Conservation (phyloP, 1,139 yeast species). For the Magnusiomyces sp. region DNA sequence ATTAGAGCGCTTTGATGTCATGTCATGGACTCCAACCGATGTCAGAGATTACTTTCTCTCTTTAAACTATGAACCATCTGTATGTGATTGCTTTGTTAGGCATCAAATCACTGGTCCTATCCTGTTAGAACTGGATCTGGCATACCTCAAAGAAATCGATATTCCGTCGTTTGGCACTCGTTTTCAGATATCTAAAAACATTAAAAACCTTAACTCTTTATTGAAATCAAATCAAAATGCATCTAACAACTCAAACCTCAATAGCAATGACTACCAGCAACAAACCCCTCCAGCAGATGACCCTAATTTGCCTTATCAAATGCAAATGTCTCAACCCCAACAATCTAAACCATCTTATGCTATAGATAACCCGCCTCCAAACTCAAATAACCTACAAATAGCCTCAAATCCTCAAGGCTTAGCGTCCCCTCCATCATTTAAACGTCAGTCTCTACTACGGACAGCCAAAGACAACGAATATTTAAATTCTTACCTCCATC, state of each 20-base stretch:
- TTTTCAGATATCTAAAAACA: slow-evolving; percentile 83
- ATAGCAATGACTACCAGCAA: not conserved
- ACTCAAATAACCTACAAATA: not conserved
- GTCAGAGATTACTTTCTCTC: slow-evolving; percentile 69
- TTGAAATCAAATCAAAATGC: not conserved
- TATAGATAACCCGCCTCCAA: too few relatives aligned
- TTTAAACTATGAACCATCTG: slow-evolving; percentile 62
- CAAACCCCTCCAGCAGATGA: not conserved
- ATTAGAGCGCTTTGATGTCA: slow-evolving; percentile 17
- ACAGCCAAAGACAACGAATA: slow-evolving; percentile 2
- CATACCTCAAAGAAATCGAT: slow-evolving; percentile 83
- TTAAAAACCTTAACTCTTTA: slow-evolving; percentile 47
- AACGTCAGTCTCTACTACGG: slow-evolving; percentile 12
- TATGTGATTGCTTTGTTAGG: slow-evolving; percentile 69
- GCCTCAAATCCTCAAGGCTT: slow-evolving; percentile 3
- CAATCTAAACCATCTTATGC: too few relatives aligned
- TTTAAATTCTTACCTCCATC: not conserved
- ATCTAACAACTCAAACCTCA: not conserved
- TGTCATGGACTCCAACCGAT: slow-evolving; percentile 76
- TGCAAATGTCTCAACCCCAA: too few relatives aligned
- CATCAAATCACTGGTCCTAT: slow-evolving; percentile 88
- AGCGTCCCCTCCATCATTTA: slow-evolving; percentile 11
- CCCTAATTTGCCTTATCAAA: too few relatives aligned
- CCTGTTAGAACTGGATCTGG: slow-evolving; percentile 72
- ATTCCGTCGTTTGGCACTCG: slow-evolving; percentile 91